phyloP scores from a whole-genome alignment of 164 flowering plant genomes.

The Pachysandra terminalis region DNA sequence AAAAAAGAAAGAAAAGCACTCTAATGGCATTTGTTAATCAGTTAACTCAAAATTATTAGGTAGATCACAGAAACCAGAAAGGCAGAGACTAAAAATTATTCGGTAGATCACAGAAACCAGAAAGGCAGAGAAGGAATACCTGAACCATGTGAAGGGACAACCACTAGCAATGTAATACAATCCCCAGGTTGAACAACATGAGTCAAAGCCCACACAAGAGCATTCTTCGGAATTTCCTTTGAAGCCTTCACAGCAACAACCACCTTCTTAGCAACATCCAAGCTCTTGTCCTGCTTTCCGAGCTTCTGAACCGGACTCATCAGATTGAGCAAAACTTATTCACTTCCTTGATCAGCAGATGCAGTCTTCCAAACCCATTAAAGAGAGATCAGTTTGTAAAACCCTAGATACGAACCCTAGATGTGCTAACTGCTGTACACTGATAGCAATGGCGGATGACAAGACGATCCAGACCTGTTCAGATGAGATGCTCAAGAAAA shows the following conservation, averaged over 20 bases:
- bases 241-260: slow-evolving; percentile 95
- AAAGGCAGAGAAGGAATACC: slow-evolving; percentile 35
- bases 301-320: slow-evolving; percentile 44
- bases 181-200: slow-evolving; percentile 98
- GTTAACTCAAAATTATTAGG: no score
- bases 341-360: slow-evolving; percentile 12
- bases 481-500: slow-evolving; percentile 17
- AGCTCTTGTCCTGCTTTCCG: slow-evolving; percentile 45
- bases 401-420: slow-evolving; percentile 15
- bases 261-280: slow-evolving; percentile 61
- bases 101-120: no score
- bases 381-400: background rate
- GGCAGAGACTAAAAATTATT: background rate
- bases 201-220: slow-evolving; percentile 92
- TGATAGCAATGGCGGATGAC: slow-evolving; percentile 17
- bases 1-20: no score
- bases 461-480: slow-evolving; percentile 29
- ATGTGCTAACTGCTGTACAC: slow-evolving; percentile 6
- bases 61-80: background rate
- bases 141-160: slow-evolving; percentile 69
- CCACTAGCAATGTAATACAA: slow-evolving; percentile 83
- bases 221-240: slow-evolving; percentile 80
- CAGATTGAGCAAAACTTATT: background rate
- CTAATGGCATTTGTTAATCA: no score
- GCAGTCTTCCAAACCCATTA: slow-evolving; percentile 17